Conservation (phyloP, 345 rosid genomes). For the Salix udensis region DNA sequence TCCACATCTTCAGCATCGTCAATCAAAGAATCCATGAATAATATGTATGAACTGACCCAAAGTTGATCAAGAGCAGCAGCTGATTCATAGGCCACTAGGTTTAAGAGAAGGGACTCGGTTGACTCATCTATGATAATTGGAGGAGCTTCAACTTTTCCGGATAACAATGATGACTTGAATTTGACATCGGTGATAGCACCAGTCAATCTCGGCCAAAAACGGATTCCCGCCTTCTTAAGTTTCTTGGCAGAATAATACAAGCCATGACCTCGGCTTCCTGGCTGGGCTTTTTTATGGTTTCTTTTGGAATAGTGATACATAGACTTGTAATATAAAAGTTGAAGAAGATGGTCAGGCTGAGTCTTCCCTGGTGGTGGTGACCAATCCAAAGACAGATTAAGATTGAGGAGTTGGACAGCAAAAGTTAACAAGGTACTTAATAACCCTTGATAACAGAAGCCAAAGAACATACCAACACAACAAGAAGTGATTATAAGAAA, state of each 20-base stretch:
- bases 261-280: too few relatives aligned
- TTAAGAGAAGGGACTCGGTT: constrained; percentile 8
- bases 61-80: constrained; percentile 3
- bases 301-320: too few relatives aligned
- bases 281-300: too few relatives aligned
- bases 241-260: neutral
- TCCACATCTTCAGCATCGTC: constrained; percentile 17
- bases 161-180: neutral
- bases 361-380: too few relatives aligned
- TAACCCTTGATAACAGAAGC: too few relatives aligned
- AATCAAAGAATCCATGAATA: constrained; percentile 19
- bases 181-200: neutral
- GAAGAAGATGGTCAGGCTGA: neutral
- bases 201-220: neutral
- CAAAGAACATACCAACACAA: too few relatives aligned
- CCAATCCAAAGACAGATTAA: too few relatives aligned
- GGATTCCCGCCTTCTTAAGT: neutral
- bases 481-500: too few relatives aligned
- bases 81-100: constrained; percentile 16
- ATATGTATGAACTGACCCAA: constrained; percentile 14
- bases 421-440: too few relatives aligned
- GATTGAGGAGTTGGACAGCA: too few relatives aligned
- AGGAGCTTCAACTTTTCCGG: constrained; percentile 4
- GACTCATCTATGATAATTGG: constrained; percentile 15
- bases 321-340: neutral